Percentiles rank a stretch among this genome's conserved stretches.
Conservation (phyloP, 2,329 filamentous ascomycete species). For the Leptographium wingfieldii region DNA sequence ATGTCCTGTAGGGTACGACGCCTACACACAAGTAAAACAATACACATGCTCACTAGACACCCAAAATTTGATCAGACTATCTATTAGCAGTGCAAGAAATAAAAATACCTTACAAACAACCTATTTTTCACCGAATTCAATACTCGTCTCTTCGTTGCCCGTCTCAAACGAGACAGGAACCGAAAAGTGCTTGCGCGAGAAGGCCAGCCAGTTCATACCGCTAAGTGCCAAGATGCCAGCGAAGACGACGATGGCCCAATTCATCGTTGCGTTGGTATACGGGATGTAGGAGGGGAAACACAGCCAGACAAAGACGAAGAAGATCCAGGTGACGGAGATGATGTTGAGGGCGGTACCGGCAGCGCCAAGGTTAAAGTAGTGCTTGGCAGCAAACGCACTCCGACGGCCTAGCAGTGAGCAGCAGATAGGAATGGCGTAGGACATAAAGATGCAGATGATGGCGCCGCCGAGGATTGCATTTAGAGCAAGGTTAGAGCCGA, state of each 20-base stretch:
- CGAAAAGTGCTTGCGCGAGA: background rate
- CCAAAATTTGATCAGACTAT: background rate
- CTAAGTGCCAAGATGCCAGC: background rate
- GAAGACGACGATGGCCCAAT: constrained; percentile 3
- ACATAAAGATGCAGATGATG: constrained; percentile 1
- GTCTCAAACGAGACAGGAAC: background rate
- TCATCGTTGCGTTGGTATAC: background rate
- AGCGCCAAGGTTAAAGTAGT: constrained; percentile 1
- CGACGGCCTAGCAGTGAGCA: background rate
- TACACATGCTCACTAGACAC: too few species aligned
- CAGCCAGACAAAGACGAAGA: constrained; percentile 1
- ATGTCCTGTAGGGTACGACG: too few species aligned
- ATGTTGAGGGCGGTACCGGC: background rate
- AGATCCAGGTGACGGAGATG: background rate
- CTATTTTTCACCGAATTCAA: background rate
- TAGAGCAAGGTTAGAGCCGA: background rate
- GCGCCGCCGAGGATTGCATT: constrained; percentile 4
- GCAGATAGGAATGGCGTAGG: constrained; percentile 1
- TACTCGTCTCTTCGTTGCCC: background rate
- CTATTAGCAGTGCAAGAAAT: background rate
- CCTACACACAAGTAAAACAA: too few species aligned
- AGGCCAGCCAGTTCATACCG: constrained; percentile 1
- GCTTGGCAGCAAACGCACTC: background rate
- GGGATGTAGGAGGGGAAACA: constrained; percentile 2
- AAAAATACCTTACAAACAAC: background rate